These are phyloP conservation scores for Papiliotrema flavescens DNA, from an alignment of 1,284 basidiomycete species.

Conservation along the genomic window DNA sequence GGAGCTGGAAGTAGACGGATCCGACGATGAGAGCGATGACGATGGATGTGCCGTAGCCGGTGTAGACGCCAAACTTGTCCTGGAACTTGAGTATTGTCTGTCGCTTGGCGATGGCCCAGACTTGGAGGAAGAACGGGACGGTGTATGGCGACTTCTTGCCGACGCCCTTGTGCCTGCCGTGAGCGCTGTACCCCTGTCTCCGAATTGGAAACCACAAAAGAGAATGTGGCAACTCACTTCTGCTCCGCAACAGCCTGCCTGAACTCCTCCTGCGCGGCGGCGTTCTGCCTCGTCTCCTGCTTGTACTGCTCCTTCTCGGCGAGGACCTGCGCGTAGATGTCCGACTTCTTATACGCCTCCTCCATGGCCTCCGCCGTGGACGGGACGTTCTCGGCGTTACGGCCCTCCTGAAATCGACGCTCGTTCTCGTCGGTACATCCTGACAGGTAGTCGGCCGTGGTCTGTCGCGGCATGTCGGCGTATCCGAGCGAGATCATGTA, in stretches of 20 bases:
- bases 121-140: conserved; percentile 70
- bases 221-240: conserved; percentile 56
- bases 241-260: conserved; percentile 68
- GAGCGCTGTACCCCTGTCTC: neutral
- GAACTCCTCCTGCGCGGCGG: conserved; percentile 67
- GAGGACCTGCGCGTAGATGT: conserved; percentile 54
- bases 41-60: conserved; percentile 61
- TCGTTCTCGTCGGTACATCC: conserved; percentile 71
- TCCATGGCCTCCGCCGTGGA: conserved; percentile 70
- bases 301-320: conserved; percentile 64
- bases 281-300: conserved; percentile 59
- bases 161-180: conserved; percentile 59
- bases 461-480: conserved; percentile 49
- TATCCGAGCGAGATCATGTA: conserved; percentile 57
- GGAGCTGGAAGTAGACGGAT: conserved; percentile 68
- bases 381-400: conserved; percentile 63
- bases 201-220: no score
- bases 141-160: conserved; percentile 83
- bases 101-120: conserved; percentile 65
- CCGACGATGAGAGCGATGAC: conserved; percentile 66
- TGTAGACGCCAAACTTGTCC: conserved; percentile 75
- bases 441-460: conserved; percentile 70
- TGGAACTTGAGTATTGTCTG: conserved; percentile 67
- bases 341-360: conserved; percentile 61
- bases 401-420: conserved; percentile 73